A percentile compares a stretch with the other conserved stretches of the same genome.
Conservation (phyloP, 2,329 filamentous ascomycete genomes). For the Metarhizium rileyi region DNA sequence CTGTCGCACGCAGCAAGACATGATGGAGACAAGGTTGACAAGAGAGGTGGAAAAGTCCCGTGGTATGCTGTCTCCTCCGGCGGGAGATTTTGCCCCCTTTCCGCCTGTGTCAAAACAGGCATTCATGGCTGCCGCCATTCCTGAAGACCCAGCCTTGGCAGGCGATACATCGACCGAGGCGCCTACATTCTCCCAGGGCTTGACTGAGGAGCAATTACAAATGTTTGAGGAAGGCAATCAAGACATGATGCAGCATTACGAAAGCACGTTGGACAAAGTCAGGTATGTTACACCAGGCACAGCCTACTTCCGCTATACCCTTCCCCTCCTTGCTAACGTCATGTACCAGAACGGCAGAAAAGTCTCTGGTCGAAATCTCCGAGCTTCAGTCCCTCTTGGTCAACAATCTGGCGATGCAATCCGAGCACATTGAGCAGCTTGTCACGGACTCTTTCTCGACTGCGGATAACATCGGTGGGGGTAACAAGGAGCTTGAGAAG, state of each 20-base stretch:
- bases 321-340: constrained; percentile 4
- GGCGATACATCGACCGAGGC: constrained; percentile 13
- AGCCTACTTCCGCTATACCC: neutral
- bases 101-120: constrained; percentile 12
- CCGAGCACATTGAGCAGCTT: constrained; percentile 80
- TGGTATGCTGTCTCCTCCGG: constrained; percentile 50
- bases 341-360: constrained; percentile 64
- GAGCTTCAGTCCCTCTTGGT: constrained; percentile 86
- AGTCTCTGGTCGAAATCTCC: constrained; percentile 83
- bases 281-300: constrained; percentile 49
- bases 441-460: constrained; percentile 76
- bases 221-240: constrained; percentile 91
- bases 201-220: constrained; percentile 80
- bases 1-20: constrained; percentile 68
- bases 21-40: constrained; percentile 85
- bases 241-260: constrained; percentile 86
- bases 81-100: constrained; percentile 24
- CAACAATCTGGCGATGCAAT: constrained; percentile 74
- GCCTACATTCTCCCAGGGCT: constrained; percentile 33
- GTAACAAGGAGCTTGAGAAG: constrained; percentile 84
- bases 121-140: neutral
- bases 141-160: constrained; percentile 4
- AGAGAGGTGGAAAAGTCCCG: constrained; percentile 84
- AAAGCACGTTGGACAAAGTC: constrained; percentile 89
- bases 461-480: constrained; percentile 75